A percentile compares a stretch with the other conserved stretches of the same genome.
Evolutionary conservation across 257 asterid species (phyloP).

Genomic region (Pogostemon cablin): DNA sequence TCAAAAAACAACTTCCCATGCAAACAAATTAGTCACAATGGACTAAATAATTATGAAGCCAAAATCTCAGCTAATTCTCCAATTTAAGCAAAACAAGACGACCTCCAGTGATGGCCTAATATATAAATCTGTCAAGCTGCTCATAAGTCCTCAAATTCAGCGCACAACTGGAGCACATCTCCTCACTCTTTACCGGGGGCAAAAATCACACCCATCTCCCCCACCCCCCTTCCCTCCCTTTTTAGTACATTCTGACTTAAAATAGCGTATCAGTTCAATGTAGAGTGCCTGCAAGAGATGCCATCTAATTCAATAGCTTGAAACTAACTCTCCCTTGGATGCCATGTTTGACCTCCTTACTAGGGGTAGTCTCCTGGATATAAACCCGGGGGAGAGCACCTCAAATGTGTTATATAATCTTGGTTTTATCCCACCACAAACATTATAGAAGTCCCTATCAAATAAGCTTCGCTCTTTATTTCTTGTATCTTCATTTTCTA

Average conservation of each 20-base stretch:
- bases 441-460: neutral
- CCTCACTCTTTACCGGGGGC: neutral
- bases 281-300: constrained; percentile 21
- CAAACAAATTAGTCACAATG: constrained; percentile 2
- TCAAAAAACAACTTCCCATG: neutral
- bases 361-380: constrained; percentile 16
- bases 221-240: neutral
- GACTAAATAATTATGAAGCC: constrained; percentile 3
- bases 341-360: constrained; percentile 11
- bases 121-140: neutral
- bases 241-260: neutral
- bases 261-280: neutral
- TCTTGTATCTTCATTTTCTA: constrained; percentile 23
- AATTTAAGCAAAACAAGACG: neutral
- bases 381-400: neutral
- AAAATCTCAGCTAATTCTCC: constrained; percentile 13
- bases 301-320: constrained; percentile 7
- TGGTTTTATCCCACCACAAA: neutral
- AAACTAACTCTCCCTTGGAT: neutral
- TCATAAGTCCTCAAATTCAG: constrained; percentile 7
- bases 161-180: constrained; percentile 15
- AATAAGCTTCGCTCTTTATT: constrained; percentile 10
- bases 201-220: constrained; percentile 9
- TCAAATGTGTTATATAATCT: constrained; percentile 1
- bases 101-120: neutral